Base-by-base conservation (phyloP, 495 filamentous ascomycete genomes). In the Trichocladium uniseriatum region DNA sequence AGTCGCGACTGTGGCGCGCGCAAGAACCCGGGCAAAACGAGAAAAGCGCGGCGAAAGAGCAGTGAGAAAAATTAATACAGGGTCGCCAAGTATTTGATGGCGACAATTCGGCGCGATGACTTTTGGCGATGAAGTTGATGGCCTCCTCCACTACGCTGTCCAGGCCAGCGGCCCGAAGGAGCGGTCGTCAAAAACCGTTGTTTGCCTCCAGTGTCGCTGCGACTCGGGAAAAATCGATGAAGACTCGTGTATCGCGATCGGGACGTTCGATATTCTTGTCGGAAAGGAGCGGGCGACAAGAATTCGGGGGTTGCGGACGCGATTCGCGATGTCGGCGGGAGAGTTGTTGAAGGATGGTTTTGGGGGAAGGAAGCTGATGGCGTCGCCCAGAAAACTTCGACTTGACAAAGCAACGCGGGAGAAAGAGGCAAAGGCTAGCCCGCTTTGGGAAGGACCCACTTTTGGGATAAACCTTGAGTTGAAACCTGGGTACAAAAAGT, bases 121-220 rank as follows among this genome's bases (percentile, higher is more conserved):
- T 38, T 36, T 53, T 42, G 14, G 48, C n/a, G 52, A 48, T 52
- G 29, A 22, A 38, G 43, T 49, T 51, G 49, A 63, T 65, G 58
- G 55, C 48, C 36, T 61, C 57, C 54, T 65, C 63, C 63, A 60
- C 63, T 45, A 45, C 65, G 63, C 60, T 58, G 44, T 40, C 55
- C 60, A 65, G 63, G 61, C 63, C 63, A 51, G 49, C 57, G 63
- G 63, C 61, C 61, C 54, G 52, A 64, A 51, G 56, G 59, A 63
- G 63, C 61, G 60, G 56, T 52, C 48, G 41, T 54, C 52, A 58
- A 43, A 39, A 41, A 38, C 38, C 21, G 38, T n/a, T 48, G 40
- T 51, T 45, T 51, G 29, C 45, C 52, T 48, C 61, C 57, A 60
- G 57, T 41, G 32, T 60, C 52, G 58, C 48, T 41, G 42, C 37